Evolutionary conservation across 371 early-diverging fungal genomes (phyloP).

Genomic region (Capniomyces stellatus): DNA sequence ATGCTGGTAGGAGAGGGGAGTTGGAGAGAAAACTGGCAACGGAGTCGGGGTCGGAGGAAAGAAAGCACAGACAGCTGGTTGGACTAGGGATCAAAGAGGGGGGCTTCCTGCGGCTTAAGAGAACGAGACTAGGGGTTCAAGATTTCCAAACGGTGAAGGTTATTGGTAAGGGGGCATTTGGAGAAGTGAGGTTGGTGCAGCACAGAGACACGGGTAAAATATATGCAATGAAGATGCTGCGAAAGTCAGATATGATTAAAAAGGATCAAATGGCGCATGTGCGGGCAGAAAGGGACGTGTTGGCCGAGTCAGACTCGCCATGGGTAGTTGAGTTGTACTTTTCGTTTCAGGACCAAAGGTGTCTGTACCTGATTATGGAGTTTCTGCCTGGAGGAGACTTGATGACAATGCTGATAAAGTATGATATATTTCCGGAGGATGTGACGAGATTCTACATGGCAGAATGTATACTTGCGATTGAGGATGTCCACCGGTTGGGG

Average conservation of each 20-base stretch:
- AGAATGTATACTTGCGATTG: slow-evolving; percentile 89
- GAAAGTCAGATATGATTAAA: slow-evolving; percentile 93
- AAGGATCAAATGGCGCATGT: slow-evolving; percentile 96
- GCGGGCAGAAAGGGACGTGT: slow-evolving; percentile 89
- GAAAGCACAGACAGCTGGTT: slow-evolving; percentile 59
- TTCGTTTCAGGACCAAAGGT: slow-evolving; percentile 89
- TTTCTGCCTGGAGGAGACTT: slow-evolving; percentile 94
- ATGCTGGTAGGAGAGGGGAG: slow-evolving; percentile 49
- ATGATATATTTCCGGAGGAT: slow-evolving; percentile 88
- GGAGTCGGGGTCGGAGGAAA: slow-evolving; percentile 70
- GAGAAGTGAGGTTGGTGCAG: slow-evolving; percentile 92
- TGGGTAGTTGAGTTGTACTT: slow-evolving; percentile 98
- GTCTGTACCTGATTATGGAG: slow-evolving; percentile 95
- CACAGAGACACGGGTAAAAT: slow-evolving; percentile 92
- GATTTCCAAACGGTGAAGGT: slow-evolving; percentile 95
- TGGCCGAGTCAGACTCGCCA: slow-evolving; percentile 88
- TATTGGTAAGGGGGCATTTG: slow-evolving; percentile 99
- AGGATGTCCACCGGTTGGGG: slow-evolving; percentile 85
- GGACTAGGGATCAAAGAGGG: slow-evolving; percentile 75
- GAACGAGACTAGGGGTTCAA: slow-evolving; percentile 77
- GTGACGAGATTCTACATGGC: slow-evolving; percentile 97
- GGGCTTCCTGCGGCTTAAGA: slow-evolving; percentile 74
- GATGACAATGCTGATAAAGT: slow-evolving; percentile 95
- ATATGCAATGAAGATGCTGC: slow-evolving; percentile 93
- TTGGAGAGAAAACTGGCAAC: slow-evolving; percentile 51